Conservation (phyloP, 1,139 yeast genomes). For the Taiozyma sp. region DNA sequence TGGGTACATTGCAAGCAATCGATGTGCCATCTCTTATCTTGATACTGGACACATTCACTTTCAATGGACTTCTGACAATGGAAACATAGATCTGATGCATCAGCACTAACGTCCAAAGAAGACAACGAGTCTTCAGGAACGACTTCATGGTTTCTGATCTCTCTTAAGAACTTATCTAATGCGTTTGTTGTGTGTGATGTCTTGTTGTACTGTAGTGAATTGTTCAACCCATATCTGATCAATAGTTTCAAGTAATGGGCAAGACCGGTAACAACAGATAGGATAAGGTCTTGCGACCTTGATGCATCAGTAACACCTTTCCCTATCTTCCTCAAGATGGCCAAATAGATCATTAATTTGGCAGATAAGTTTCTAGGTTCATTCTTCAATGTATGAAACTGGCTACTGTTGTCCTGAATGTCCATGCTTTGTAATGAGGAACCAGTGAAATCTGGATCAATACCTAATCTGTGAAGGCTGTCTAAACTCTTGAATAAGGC, state of each 20-base stretch:
- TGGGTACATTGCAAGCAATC: constrained; percentile 63
- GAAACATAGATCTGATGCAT: constrained; percentile 76
- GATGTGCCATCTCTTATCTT: constrained; percentile 75
- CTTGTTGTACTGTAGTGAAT: constrained; percentile 67
- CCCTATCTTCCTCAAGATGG: constrained; percentile 59
- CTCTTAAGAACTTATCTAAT: constrained; percentile 56
- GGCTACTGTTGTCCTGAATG: constrained; percentile 6
- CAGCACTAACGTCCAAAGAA: constrained; percentile 48
- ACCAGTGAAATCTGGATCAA: constrained; percentile 17
- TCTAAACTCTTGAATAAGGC: constrained; percentile 78
- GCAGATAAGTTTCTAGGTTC: constrained; percentile 90
- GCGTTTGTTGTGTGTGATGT: constrained; percentile 54
- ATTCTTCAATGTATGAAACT: constrained; percentile 31
- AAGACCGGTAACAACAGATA: constrained; percentile 83
- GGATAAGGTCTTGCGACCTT: constrained; percentile 56
- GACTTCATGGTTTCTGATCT: constrained; percentile 44
- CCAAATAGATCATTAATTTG: constrained; percentile 71
- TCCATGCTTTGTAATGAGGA: constrained; percentile 1
- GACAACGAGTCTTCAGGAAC: constrained; percentile 38
- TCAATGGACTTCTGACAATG: constrained; percentile 76
- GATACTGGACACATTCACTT: constrained; percentile 64
- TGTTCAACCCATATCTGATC: constrained; percentile 74
- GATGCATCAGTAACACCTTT: constrained; percentile 26
- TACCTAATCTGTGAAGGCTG: constrained; percentile 36
- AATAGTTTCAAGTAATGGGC: constrained; percentile 90